A percentile compares a stretch with the other conserved stretches of the same genome.
These are phyloP conservation scores for Mucor irregularis DNA, from an alignment of 371 early-diverging fungal species.

Conservation along the genomic window DNA sequence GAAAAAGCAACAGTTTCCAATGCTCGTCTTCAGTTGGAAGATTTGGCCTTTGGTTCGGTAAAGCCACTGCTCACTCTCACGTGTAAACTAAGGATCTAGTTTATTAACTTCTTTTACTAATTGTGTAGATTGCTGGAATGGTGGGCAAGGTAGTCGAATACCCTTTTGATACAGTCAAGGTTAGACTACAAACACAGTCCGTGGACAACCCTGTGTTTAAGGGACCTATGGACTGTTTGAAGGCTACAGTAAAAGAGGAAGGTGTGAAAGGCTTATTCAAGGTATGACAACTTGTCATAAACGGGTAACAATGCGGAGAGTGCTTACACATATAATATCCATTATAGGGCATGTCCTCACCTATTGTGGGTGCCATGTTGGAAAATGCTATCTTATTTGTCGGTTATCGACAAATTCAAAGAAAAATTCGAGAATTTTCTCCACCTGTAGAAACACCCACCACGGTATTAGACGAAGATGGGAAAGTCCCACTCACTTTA, in stretches of 20 bases:
- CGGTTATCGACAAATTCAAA: slow-evolving; percentile 82
- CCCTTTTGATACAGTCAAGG: slow-evolving; percentile 96
- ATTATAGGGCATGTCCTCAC: slow-evolving; percentile 84
- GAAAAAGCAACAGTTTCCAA: slow-evolving; percentile 10
- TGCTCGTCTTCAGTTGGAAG: slow-evolving; percentile 23
- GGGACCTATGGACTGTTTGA: slow-evolving; percentile 85
- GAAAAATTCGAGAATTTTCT: slow-evolving; percentile 54
- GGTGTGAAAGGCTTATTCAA: slow-evolving; percentile 81
- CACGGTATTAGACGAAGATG: slow-evolving; percentile 14
- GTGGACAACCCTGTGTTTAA: slow-evolving; percentile 63
- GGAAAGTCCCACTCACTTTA: slow-evolving; percentile 41
- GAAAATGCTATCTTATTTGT: slow-evolving; percentile 92
- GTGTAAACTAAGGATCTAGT: too few relatives aligned
- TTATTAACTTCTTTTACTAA: too few relatives aligned
- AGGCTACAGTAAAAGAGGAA: slow-evolving; percentile 63
- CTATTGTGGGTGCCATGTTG: slow-evolving; percentile 89
- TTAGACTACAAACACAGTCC: slow-evolving; percentile 90
- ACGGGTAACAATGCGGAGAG: too few relatives aligned
- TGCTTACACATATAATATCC: not conserved
- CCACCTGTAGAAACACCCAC: slow-evolving; percentile 25
- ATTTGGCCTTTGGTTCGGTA: slow-evolving; percentile 27
- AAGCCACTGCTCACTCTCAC: not conserved
- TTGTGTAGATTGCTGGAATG: slow-evolving; percentile 85
- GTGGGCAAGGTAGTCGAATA: slow-evolving; percentile 91
- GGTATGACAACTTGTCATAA: slow-evolving; percentile 28